Conservation (phyloP, 2,329 filamentous ascomycete species). For the Curvularia hawaiiensis region DNA sequence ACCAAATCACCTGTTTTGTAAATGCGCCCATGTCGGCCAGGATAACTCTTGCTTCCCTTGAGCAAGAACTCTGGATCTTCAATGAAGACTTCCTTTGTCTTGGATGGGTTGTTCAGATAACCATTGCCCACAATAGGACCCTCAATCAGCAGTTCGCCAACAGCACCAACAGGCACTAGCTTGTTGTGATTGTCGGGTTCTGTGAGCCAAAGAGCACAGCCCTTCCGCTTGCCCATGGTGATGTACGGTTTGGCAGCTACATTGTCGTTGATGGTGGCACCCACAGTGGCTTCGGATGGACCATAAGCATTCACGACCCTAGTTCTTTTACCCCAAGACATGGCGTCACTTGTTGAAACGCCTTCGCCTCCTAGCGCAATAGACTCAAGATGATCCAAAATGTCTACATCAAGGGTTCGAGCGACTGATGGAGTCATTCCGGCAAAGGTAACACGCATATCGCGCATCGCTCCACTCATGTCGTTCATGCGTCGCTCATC, state of each 20-base stretch:
- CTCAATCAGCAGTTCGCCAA: conserved; percentile 63
- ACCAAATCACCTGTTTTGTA: conserved; percentile 45
- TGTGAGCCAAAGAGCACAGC: conserved; percentile 48
- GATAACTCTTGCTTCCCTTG: conserved; percentile 64
- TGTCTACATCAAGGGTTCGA: conserved; percentile 44
- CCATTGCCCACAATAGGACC: conserved; percentile 56
- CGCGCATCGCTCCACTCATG: conserved; percentile 49
- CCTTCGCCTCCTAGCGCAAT: conserved; percentile 50
- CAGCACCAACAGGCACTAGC: conserved; percentile 47
- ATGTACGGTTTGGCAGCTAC: conserved; percentile 39
- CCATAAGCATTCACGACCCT: conserved; percentile 46
- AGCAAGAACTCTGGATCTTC: conserved; percentile 63
- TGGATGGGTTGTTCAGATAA: conserved; percentile 44
- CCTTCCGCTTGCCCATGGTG: conserved; percentile 46
- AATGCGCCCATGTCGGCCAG: conserved; percentile 55
- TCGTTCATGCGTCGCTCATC: conserved; percentile 57
- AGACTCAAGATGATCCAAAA: conserved; percentile 50
- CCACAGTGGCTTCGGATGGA: conserved; percentile 46
- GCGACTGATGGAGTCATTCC: conserved; percentile 47
- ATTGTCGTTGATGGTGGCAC: conserved; percentile 39
- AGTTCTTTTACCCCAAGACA: conserved; percentile 52
- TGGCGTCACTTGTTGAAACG: conserved; percentile 40
- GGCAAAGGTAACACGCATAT: conserved; percentile 42
- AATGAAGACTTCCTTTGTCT: conserved; percentile 47
- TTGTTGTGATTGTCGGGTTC: conserved; percentile 48